Evolutionary conservation across 306 rosid genomes (phyloP).

Genomic region (Lablab purpureus): DNA sequence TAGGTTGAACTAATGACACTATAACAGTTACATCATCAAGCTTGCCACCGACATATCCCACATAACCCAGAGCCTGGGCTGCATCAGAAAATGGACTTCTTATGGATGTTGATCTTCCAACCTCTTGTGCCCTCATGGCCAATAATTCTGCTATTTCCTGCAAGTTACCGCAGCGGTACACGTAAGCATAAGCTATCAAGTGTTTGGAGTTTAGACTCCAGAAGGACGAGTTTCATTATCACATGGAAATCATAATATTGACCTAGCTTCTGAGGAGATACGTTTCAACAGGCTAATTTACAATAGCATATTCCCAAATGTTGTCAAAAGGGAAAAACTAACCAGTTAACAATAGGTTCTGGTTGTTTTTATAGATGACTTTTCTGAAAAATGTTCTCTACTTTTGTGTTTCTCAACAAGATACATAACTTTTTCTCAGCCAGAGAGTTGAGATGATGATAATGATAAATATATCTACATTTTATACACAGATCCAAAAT

Average conservation of each 20-base stretch:
- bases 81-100: slow-evolving; percentile 84
- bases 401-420: slow-evolving; percentile 2
- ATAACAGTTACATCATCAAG: slow-evolving; percentile 79
- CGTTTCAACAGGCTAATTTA: neutral
- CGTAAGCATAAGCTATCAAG: slow-evolving; percentile 12
- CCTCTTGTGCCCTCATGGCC: slow-evolving; percentile 74
- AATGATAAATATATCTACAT: neutral
- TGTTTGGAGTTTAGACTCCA: neutral
- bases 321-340: neutral
- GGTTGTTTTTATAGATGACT: neutral
- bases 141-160: slow-evolving; percentile 75
- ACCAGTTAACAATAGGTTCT: neutral
- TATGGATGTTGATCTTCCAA: slow-evolving; percentile 59
- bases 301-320: neutral
- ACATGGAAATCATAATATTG: neutral
- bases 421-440: neutral
- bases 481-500: neutral
- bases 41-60: slow-evolving; percentile 72
- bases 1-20: slow-evolving; percentile 63
- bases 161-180: slow-evolving; percentile 13
- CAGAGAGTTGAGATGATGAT: neutral
- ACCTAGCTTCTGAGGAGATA: neutral
- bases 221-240: neutral
- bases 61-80: slow-evolving; percentile 71
- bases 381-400: neutral